Base-by-base conservation (phyloP, 169 alveolate species). In the Cryptosporidium xiaoi region DNA sequence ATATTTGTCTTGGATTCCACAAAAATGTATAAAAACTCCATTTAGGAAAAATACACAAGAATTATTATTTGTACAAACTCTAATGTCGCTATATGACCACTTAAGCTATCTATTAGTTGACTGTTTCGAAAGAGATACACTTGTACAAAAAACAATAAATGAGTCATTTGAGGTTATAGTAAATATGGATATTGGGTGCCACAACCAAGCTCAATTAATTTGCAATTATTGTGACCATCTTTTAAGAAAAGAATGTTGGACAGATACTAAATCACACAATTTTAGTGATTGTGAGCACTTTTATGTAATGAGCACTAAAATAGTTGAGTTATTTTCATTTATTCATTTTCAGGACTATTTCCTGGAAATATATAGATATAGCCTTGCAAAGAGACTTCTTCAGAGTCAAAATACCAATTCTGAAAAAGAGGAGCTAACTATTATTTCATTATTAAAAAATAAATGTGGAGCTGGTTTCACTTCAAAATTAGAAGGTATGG, bases 381-480 rank as follows among this genome's bases (percentile, higher is more conserved):
- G 68, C 31, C 82, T 91, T 36, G 94, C 94, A 20, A 91, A 77
- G 34, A 60, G 94, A 46, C 91, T 91, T 16, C 87, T 91, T 36
- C 77, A 56, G 65, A 83, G 89, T 27, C 84, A 91, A 40, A 53
- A 58, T 12, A 60, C 66, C 16, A 90, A 44, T 18, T 36, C 40
- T 24, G 87, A 77, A 77, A 56, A 95, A 53, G 82, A 92, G 1
- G 98, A 96, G 71, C 92, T 90, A 90, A 64, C 87, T 6, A 60
- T 95, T 83, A 96, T 96, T 36, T 90, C 94, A 10, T 90, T 91
- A 82, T 90, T 96, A 82, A 95, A 94, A 89, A 91, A 92, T 93
- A 87, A 91, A 64, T 93, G 96, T 85, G 97, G 98, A 7, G 94
- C 97, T 3, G 94, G 94, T 66, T 95, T 93, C 90, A 96, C 98